Evolutionary conservation across 2,329 filamentous ascomycete species (phyloP), one percentile per base, ranked within the genome.

Genomic region (Zymoseptoria brevis): DNA sequence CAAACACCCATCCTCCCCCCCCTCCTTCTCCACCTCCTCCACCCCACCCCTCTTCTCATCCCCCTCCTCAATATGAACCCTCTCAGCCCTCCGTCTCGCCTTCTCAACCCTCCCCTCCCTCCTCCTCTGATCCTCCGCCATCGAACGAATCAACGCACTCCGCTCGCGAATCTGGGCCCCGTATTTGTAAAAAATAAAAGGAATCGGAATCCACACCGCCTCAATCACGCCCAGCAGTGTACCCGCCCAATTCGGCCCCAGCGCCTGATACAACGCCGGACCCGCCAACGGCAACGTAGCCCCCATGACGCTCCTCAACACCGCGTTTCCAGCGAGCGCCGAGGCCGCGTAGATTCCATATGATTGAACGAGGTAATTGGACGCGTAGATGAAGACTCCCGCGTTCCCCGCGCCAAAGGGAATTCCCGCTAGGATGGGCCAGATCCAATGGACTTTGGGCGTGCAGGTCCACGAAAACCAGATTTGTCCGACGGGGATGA

Each of bases 391-490:
- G 75, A 95, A 95, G 45, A 89, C 84, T 2, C 85, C 80, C 8
- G 83, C 86, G 67, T 93, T 94, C 0, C 90, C 90, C 0, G 82
- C 80, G 8, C 89, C 89, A 66, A 94, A 95, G 0, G 87, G 87
- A 5, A 95, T 81, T 0, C 90, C 89, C 1, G 89, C 89, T 0
- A 89, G 77, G 54, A 95, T 87, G 1, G 89, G 87, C 19, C 79
- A 60, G n/a, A 90, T 85, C 87, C 89, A 95, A 71, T 90, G 91
- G 30, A 95, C 89, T 4, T 83, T 82, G 0, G 91, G 91, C 0
- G 90, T 83, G 61, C 87, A 91, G 0, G 91, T 96, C 90, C 90
- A 96, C 0, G 89, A 85, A 69, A 96, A 96, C 72, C 87, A 87
- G 22, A 96, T 81, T 73, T 96, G 87, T 16, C 91, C 92, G 2